phyloP scores from a whole-genome alignment of 2,329 filamentous ascomycete genomes.

The Spiromastix sp. region DNA sequence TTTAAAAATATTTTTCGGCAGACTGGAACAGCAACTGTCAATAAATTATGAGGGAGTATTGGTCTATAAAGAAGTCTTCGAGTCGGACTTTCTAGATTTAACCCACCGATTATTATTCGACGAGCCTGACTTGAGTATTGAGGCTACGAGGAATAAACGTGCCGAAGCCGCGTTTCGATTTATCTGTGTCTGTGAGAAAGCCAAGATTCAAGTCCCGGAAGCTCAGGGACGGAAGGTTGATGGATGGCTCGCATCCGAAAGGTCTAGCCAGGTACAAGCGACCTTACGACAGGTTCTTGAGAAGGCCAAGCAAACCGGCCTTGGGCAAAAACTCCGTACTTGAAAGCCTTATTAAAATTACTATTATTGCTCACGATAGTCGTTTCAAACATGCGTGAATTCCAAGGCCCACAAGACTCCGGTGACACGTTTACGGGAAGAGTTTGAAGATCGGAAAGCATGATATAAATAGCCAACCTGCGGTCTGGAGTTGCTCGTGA shows the following conservation, averaged over 20 bases:
- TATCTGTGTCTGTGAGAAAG: constrained; percentile 18
- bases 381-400: neutral
- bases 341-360: neutral
- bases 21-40: constrained; percentile 19
- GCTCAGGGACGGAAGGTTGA: constrained; percentile 16
- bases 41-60: neutral
- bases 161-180: constrained; percentile 26
- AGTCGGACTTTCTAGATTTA: constrained; percentile 19
- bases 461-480: too few relatives aligned
- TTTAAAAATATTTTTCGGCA: constrained; percentile 23
- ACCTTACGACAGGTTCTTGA: constrained; percentile 19
- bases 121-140: constrained; percentile 25
- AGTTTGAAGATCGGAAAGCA: too few relatives aligned
- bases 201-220: constrained; percentile 13
- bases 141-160: constrained; percentile 27
- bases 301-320: constrained; percentile 1
- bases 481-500: too few relatives aligned
- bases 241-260: constrained; percentile 28
- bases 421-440: too few relatives aligned
- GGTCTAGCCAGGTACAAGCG: constrained; percentile 28
- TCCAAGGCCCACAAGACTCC: too few relatives aligned
- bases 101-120: constrained; percentile 21
- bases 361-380: neutral
- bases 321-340: neutral
- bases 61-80: constrained; percentile 15